phyloP scores from a whole-genome alignment of 1,284 basidiomycete species.

The Rhodotorula sp. region DNA sequence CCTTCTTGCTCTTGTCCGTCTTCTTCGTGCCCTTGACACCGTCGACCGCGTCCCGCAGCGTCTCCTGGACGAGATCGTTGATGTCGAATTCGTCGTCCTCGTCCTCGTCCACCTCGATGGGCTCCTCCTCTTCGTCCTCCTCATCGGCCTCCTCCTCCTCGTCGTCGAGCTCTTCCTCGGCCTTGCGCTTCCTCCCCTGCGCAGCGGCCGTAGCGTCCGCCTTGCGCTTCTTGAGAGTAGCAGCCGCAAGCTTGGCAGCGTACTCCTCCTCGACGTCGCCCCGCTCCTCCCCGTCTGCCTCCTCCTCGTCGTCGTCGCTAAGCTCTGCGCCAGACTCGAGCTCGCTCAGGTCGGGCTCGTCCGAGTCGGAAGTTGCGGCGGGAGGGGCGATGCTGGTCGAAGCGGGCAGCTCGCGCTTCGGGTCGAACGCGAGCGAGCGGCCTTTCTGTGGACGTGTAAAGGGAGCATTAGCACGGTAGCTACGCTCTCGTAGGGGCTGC shows the following conservation, averaged over 20 bases:
- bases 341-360: slow-evolving; percentile 25
- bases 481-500: no score
- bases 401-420: slow-evolving; percentile 11
- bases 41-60: slow-evolving; percentile 41
- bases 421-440: slow-evolving; percentile 28
- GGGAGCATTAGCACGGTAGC: not conserved
- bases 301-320: slow-evolving; percentile 27
- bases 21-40: slow-evolving; percentile 5
- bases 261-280: slow-evolving; percentile 39
- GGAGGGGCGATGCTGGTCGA: not conserved
- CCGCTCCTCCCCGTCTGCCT: slow-evolving; percentile 31
- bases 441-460: slow-evolving; percentile 16
- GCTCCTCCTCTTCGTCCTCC: slow-evolving; percentile 5
- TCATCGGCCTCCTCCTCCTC: slow-evolving; percentile 21
- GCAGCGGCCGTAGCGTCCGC: not conserved
- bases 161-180: slow-evolving; percentile 12
- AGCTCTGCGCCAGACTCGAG: slow-evolving; percentile 36
- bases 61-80: slow-evolving; percentile 51
- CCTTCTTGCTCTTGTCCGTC: slow-evolving; percentile 42
- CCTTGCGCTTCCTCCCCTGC: slow-evolving; percentile 32
- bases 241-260: slow-evolving; percentile 32
- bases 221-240: slow-evolving; percentile 26
- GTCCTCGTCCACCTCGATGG: slow-evolving; percentile 14
- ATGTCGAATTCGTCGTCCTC: slow-evolving; percentile 41
- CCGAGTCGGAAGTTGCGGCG: not conserved